Evolutionary conservation across 163 green algal species (phyloP), one percentile per base, ranked within the genome.

Genomic region (Coccomyxa subellipsoidea): DNA sequence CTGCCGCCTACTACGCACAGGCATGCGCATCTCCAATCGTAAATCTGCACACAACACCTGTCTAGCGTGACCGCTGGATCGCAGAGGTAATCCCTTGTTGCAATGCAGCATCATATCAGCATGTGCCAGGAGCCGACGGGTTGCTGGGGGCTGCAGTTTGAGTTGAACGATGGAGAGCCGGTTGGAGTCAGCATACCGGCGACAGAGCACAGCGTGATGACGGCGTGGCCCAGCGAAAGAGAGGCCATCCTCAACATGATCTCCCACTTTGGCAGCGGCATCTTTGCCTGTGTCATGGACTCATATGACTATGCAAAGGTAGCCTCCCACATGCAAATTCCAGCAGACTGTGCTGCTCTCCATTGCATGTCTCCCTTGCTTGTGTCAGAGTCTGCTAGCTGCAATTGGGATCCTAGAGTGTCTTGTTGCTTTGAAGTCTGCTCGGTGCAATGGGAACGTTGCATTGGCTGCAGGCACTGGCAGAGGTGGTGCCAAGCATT

Each of bases 121-220:
- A n/a, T n/a, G n/a, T n/a, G n/a, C n/a, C n/a, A n/a, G n/a, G n/a
- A n/a, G n/a, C n/a, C 18, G 66, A 21, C 15, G 69, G 31, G 69
- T 2, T 5, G 69, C 15, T 37, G 4, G 69, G 4, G 4, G 69
- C 15, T 78, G 77, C 90, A 97, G 90, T 97, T 98, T 86, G 82
- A 91, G 53, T 88, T 98, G 35, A 98, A 98, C 77, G 87, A 86
- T 8, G 95, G 95, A 8, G 81, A 86, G 38, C 94, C 95, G 0
- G 92, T 98, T 69, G 94, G 76, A 0, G 82, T 83, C 38, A 94
- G 86, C 89, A 97, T 98, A 38, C 95, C 95, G 3, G 95, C 95
- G 12, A 98, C 95, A 7, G 95, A 98, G 89, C 95, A 98, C 90
- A 93, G 85, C 47, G 95, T 98, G 25, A 98, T 98, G 95, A 98